These are phyloP conservation scores for Alnus glutinosa DNA, from an alignment of 306 rosid genomes.

Conservation along the genomic window DNA sequence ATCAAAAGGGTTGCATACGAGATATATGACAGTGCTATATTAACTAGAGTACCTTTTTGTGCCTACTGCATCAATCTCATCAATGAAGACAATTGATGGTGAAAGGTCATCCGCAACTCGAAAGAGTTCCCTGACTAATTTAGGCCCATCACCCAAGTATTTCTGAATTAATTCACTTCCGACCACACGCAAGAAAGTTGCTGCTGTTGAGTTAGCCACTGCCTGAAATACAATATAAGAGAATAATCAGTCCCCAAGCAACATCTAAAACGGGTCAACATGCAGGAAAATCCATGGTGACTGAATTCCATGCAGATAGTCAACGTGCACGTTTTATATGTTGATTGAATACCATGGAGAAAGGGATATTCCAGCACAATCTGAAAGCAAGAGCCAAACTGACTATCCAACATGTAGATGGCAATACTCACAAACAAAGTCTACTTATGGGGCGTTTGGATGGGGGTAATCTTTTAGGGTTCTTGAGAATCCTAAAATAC, in stretches of 20 bases:
- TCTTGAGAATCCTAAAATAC: no score
- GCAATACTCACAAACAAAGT: neutral
- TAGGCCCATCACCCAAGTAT: slow-evolving; percentile 72
- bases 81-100: slow-evolving; percentile 65
- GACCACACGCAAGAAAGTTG: slow-evolving; percentile 65
- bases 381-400: neutral
- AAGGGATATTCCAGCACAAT: neutral
- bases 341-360: neutral
- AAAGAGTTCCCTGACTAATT: slow-evolving; percentile 63
- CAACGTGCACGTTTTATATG: neutral
- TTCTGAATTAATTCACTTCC: slow-evolving; percentile 68
- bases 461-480: no score
- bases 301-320: neutral
- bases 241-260: neutral
- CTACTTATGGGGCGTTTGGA: no score
- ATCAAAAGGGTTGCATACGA: neutral
- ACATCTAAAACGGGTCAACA: neutral
- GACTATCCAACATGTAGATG: neutral
- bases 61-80: slow-evolving; percentile 65
- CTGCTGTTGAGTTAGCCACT: slow-evolving; percentile 67
- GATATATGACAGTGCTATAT: neutral
- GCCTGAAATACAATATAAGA: slow-evolving; percentile 36
- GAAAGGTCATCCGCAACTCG: slow-evolving; percentile 70
- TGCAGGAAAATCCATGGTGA: neutral
- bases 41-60: slow-evolving; percentile 54